These are phyloP conservation scores for Colletotrichum tropicicola DNA, from an alignment of 2,329 filamentous ascomycete species.

Conservation along the genomic window DNA sequence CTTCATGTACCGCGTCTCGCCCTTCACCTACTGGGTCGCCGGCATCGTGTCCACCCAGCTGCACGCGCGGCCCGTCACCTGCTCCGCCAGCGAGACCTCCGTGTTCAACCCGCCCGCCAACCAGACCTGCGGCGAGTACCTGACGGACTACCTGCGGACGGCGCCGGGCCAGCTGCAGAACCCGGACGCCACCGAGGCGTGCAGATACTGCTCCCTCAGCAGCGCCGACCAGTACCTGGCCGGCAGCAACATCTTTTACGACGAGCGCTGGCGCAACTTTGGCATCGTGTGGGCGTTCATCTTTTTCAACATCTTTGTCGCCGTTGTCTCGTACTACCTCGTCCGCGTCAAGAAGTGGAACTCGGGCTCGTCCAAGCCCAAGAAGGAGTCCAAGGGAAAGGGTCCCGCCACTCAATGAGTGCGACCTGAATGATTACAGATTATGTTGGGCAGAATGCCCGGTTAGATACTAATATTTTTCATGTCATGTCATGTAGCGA, in stretches of 20 bases:
- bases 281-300: conserved; percentile 76
- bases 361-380: conserved; percentile 13
- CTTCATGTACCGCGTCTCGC: conserved; percentile 77
- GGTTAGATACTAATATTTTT: conserved; percentile 3
- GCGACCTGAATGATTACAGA: background rate
- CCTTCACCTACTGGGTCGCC: conserved; percentile 74
- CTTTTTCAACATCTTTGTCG: conserved; percentile 67
- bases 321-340: conserved; percentile 69
- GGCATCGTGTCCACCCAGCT: conserved; percentile 75
- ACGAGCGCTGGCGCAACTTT: conserved; percentile 73
- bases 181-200: conserved; percentile 61
- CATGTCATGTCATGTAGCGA: conserved; percentile 1
- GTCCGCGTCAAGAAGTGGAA: conserved; percentile 36
- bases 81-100: conserved; percentile 65
- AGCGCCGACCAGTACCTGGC: conserved; percentile 69
- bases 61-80: conserved; percentile 60
- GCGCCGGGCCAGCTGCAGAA: conserved; percentile 70
- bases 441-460: background rate
- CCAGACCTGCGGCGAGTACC: conserved; percentile 71
- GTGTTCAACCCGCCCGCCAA: conserved; percentile 71
- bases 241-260: conserved; percentile 56
- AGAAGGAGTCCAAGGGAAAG: conserved; percentile 21
- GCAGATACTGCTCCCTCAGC: conserved; percentile 72
- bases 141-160: conserved; percentile 60
- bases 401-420: background rate